Base-by-base conservation (phyloP, 1,284 basidiomycete species). In the Trichosporon faecale region DNA sequence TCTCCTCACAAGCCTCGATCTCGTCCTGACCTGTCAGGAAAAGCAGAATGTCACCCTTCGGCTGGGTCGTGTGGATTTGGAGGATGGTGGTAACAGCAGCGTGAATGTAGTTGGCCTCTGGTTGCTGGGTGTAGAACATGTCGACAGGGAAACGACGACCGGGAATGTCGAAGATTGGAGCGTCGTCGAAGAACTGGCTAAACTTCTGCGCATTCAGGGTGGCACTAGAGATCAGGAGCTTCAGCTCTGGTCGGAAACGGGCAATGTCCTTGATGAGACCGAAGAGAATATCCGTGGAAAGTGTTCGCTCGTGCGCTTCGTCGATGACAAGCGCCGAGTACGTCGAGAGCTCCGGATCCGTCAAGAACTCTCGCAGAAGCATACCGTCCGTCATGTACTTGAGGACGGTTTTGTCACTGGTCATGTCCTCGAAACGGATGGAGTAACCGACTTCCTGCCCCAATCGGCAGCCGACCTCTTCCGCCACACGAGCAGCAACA, bases 371-470 rank as follows among this genome's bases (percentile, higher is more conserved):
- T 79, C 95, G 88, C 63, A 98, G 84, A n/a, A 98, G 86, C 95
- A 98, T 98, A 63, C 95, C 95, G 80, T 98, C 95, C 63, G 95
- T 98, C 95, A 98, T 96, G 84, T 96, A 98, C 85, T 98, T 98
- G 78, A 98, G 86, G 44, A 95, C 91, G 1, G 95, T 98, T 86
- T 95, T 98, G 86, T 96, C 95, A 84, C 93, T 96, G 11, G 97
- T 99, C 83, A 95, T 97, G 83, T 99, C 96, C 84, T 99, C 97
- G 85, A 99, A 99, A 40, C 97, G 93, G 77, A 99, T 99, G 35
- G 94, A 95, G 84, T 99, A 99, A 16, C 97, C 97, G 72, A 98
- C 96, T 84, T 98, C 95, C 76, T 95, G 92, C 2, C 97, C 97
- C 25, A 99, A 89, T 79, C 97, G 92, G 5, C 91, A 91, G 4